A percentile compares a stretch with the other conserved stretches of the same genome.
These are phyloP conservation scores for Artemisia princeps DNA, from an alignment of 140 eudicot species.

Conservation along the genomic window DNA sequence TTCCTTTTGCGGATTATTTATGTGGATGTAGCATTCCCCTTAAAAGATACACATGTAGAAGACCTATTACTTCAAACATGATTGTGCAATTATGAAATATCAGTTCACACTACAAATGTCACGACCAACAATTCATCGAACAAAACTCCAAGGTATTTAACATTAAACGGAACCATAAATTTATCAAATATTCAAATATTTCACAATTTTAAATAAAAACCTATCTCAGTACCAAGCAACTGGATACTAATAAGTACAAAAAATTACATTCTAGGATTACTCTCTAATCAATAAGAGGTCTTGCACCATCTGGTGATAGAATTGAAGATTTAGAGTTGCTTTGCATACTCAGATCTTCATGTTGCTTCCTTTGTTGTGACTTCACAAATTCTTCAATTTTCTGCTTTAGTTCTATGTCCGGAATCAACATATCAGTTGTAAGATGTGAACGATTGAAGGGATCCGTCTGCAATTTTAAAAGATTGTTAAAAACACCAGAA, in stretches of 20 bases:
- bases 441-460: conserved; percentile 95
- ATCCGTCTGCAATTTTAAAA: conserved; percentile 54
- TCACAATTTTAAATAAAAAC: conserved; percentile 13
- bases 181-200: conserved; percentile 10
- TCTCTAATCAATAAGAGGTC: conserved; percentile 50
- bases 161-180: conserved; percentile 13
- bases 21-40: too few relatives aligned
- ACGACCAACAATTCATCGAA: background rate
- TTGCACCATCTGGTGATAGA: conserved; percentile 44
- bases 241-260: conserved; percentile 24
- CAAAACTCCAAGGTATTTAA: background rate
- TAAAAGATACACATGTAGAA: too few relatives aligned
- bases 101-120: background rate
- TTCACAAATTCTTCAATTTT: conserved; percentile 67
- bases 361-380: conserved; percentile 48
- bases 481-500: background rate
- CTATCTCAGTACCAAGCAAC: conserved; percentile 13
- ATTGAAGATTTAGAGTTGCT: conserved; percentile 47
- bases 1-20: too few relatives aligned
- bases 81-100: background rate
- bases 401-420: conserved; percentile 72
- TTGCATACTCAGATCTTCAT: conserved; percentile 35
- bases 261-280: conserved; percentile 19
- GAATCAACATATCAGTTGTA: conserved; percentile 85
- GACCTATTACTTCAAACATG: too few relatives aligned